Evolutionary conservation across 345 rosid species (phyloP), one percentile per base, ranked within the genome.

Genomic region (Geranium rotundifolium): DNA sequence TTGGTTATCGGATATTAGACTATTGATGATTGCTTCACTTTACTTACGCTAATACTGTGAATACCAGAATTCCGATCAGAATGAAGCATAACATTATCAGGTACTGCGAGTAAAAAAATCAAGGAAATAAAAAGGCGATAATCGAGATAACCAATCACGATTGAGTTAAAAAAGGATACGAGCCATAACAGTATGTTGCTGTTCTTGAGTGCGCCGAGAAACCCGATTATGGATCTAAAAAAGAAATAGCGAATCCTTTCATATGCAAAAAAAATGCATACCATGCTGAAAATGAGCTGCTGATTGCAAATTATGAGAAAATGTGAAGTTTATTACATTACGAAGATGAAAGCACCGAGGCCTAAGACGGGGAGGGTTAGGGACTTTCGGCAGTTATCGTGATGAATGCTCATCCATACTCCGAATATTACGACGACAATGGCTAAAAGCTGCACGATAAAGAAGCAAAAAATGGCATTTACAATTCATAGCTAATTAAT

Each of bases 1-100:
- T 23, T 23, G 27, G 27, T 23, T 23, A 23, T 23, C 27, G 27
- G 27, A 0, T 23, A 23, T 23, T 23, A 23, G 27, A 23, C 59
- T 17, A 27, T 19, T 17, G 18, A 17, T 34, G 6, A 34, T 34
- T 8, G 10, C 10, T 34, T 34, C 41, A 34, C 7, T 34, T 34
- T 75, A 81, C 95, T 89, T 92, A 92, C 95, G 95, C 98, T 74
- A 89, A 68, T 14, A 92, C 96, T 0, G 98, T 92, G 75, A 92
- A 92, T 49, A 87, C 82, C 64, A 87, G 87, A 68, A 92, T 87
- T 4, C 81, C 93, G 23, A 92, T 77, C 81, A 92, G 78, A 64
- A 85, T 75, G 31, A 85, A 63, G 78, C 85, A 79, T 72, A 92
- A 77, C 83, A 84, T 54, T 0, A 72, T 74, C 70, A 89, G 80